Evolutionary conservation across 78 protist genomes (phyloP).

Genomic region (Dictyostelium capitatum): DNA sequence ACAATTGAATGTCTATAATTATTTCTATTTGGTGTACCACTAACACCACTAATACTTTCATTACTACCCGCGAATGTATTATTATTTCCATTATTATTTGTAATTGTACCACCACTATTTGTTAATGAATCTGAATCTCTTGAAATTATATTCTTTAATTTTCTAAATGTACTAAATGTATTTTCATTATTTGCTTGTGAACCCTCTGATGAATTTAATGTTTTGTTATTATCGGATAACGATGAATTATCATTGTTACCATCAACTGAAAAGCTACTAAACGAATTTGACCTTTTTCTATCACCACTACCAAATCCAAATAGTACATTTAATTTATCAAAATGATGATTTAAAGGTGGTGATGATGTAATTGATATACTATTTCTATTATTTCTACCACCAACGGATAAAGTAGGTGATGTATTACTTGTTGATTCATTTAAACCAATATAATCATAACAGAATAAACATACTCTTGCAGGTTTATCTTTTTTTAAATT

Average conservation of each 20-base stretch:
- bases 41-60: background rate
- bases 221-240: background rate
- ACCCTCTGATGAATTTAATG: conserved; percentile 1
- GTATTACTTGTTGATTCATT: background rate
- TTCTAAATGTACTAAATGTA: conserved; percentile 23
- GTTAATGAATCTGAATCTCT: background rate
- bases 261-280: background rate
- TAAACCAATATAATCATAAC: conserved; percentile 51
- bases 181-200: background rate
- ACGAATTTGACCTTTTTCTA: background rate
- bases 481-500: conserved; percentile 56
- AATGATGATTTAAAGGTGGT: background rate
- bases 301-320: background rate
- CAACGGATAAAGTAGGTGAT: background rate
- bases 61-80: background rate
- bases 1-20: background rate
- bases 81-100: background rate
- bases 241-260: no score
- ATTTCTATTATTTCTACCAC: no score
- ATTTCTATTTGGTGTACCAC: background rate
- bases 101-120: background rate
- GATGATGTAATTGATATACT: background rate
- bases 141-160: conserved; percentile 21
- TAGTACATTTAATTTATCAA: background rate
- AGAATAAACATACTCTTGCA: conserved; percentile 62